Percentiles rank a stretch among this genome's conserved stretches.
Conservation (phyloP, 73 alveolate genomes). For the Tetrahymena malaccensis region DNA sequence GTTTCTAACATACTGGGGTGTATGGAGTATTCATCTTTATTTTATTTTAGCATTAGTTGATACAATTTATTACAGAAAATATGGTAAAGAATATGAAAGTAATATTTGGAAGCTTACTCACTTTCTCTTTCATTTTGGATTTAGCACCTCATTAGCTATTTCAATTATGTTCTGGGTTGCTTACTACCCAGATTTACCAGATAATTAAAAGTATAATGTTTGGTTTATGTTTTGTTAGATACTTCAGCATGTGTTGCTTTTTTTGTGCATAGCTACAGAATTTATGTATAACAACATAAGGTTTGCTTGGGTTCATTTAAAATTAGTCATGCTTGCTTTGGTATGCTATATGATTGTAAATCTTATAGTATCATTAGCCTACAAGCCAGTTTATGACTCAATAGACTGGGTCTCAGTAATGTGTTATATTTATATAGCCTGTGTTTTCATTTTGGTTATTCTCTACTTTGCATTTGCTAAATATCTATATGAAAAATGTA, state of each 20-base stretch:
- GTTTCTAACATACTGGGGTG: background rate
- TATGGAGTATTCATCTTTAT: background rate
- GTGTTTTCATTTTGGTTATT: background rate
- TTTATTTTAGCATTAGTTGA: background rate
- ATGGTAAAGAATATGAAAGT: background rate
- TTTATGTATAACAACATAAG: background rate
- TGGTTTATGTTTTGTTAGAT: background rate
- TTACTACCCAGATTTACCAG: background rate
- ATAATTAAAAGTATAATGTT: background rate
- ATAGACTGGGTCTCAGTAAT: background rate
- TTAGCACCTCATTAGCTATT: background rate
- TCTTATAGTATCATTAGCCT: background rate
- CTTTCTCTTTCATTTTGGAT: background rate
- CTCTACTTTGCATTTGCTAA: background rate
- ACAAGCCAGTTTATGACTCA: background rate
- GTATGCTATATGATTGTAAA: background rate
- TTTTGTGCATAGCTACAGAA: background rate
- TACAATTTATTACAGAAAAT: background rate
- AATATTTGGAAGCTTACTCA: background rate
- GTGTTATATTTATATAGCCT: background rate
- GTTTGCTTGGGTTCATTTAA: background rate
- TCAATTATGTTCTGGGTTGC: background rate
- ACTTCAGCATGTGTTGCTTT: background rate
- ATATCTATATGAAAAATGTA: background rate
- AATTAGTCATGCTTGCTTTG: background rate